Conservation (phyloP, 148 eudicot species). For the Rhododendron molle region DNA sequence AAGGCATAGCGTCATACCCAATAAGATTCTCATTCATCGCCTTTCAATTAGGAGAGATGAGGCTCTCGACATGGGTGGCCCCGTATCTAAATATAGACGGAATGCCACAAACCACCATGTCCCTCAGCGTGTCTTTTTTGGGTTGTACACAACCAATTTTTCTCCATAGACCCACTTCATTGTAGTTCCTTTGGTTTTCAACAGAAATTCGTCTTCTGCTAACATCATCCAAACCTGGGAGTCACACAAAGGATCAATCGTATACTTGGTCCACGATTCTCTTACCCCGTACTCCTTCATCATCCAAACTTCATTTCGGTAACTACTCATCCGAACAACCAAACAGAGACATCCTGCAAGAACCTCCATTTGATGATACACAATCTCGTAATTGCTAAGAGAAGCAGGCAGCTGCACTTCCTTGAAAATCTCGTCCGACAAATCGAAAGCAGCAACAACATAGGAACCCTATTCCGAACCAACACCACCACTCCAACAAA, state of each 20-base stretch:
- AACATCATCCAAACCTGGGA: background rate
- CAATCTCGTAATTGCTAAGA: background rate
- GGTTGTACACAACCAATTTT: background rate
- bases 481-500: background rate
- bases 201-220: background rate
- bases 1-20: background rate
- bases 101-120: background rate
- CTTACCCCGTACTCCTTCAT: background rate
- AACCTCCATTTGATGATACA: background rate
- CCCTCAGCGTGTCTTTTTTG: background rate
- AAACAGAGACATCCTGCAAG: background rate
- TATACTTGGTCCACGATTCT: background rate
- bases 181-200: background rate
- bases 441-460: background rate
- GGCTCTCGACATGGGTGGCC: background rate
- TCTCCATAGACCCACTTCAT: background rate
- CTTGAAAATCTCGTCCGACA: background rate
- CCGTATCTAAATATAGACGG: background rate
- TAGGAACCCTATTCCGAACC: background rate
- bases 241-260: background rate
- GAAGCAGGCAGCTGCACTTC: background rate
- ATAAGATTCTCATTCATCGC: background rate
- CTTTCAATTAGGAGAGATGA: background rate
- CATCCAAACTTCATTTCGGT: background rate
- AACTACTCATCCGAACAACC: background rate